These are phyloP conservation scores for Saccharum spontaneum DNA, from an alignment of 176 grass and related monocot species.

Conservation along the genomic window DNA sequence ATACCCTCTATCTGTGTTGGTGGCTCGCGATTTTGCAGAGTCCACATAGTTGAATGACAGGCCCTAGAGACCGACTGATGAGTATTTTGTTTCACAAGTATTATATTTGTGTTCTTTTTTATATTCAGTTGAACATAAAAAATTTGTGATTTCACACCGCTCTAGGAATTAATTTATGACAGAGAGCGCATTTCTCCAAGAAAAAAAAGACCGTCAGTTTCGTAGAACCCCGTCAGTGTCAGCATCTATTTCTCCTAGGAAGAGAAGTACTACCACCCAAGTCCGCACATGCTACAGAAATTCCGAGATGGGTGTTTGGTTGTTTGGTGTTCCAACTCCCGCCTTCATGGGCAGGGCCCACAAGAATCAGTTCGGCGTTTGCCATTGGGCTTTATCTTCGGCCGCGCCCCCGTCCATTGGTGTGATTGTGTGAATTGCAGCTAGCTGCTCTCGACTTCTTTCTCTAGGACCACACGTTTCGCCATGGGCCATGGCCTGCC, in stretches of 20 bases:
- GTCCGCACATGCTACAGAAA: neutral
- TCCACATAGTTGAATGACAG: no score
- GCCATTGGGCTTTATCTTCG: slow-evolving; percentile 31
- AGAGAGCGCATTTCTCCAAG: no score
- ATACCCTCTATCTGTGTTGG: no score
- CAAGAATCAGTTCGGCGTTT: neutral
- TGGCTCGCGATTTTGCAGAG: no score
- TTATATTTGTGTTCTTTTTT: no score
- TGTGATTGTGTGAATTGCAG: neutral
- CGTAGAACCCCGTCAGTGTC: neutral
- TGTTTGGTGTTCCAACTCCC: neutral
- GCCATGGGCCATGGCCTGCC: neutral
- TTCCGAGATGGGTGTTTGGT: neutral
- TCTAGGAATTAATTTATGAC: no score
- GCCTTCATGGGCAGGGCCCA: no score
- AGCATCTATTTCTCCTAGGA: neutral
- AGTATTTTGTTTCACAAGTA: no score
- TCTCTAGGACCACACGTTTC: neutral
- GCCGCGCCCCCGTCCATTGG: neutral
- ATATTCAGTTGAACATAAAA: no score
- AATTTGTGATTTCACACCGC: no score
- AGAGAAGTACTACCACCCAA: neutral
- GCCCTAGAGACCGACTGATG: no score
- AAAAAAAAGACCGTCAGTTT: neutral
- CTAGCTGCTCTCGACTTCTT: neutral